Evolutionary conservation across 441 rosid genomes (phyloP).

Genomic region (Gossypium schwendimanii): DNA sequence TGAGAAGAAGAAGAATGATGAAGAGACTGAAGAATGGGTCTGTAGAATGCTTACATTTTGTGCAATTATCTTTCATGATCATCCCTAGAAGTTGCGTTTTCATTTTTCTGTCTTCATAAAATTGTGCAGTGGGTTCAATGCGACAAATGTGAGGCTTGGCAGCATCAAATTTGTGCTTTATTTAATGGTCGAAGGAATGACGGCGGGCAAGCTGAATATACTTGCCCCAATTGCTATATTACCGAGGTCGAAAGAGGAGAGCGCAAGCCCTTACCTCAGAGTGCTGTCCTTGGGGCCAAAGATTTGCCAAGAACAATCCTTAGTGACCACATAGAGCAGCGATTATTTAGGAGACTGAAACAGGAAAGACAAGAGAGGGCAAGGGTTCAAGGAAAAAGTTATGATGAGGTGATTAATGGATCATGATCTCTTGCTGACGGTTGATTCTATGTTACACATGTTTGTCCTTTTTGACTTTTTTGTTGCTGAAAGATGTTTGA

Average conservation of each 20-base stretch:
- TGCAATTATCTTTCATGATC: constrained; percentile 6
- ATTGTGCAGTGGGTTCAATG: constrained; percentile 97
- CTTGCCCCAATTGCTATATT: constrained; percentile 97
- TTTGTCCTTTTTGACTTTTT: neutral
- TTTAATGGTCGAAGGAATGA: constrained; percentile 98
- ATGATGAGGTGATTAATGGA: constrained; percentile 69
- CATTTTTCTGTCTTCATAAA: constrained; percentile 18
- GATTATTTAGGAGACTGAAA: constrained; percentile 68
- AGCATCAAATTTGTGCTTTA: constrained; percentile 96
- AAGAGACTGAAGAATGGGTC: constrained; percentile 99
- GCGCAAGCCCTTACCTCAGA: constrained; percentile 89
- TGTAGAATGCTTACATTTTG: constrained; percentile 10
- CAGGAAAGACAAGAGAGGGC: constrained; percentile 90
- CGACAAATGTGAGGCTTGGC: constrained; percentile 99
- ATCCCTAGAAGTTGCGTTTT: constrained; percentile 10
- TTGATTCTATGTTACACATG: neutral
- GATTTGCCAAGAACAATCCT: constrained; percentile 91
- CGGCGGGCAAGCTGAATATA: constrained; percentile 98
- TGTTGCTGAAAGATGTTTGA: neutral
- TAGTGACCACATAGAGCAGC: constrained; percentile 94
- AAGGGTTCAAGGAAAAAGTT: constrained; percentile 70
- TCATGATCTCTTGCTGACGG: neutral
- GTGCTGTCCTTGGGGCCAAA: constrained; percentile 99
- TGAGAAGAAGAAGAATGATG: constrained; percentile 98
- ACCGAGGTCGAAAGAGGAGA: constrained; percentile 82